Evolutionary conservation across 169 alveolate genomes (phyloP).

Genomic region (Plasmodium gonderi): DNA sequence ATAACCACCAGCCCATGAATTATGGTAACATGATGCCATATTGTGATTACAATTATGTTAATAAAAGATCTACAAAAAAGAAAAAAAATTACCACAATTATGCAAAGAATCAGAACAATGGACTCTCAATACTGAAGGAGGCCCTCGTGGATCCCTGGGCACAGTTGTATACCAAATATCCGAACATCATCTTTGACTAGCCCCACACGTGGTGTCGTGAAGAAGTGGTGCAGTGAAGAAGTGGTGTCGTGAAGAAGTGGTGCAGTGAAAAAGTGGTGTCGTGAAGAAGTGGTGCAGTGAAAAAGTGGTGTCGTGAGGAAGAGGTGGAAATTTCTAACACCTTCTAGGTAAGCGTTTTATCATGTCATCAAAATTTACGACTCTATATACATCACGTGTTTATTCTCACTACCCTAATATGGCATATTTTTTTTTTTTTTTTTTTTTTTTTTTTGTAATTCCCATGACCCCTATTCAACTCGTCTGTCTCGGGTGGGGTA

Average conservation of each 20-base stretch:
- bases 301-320: no score
- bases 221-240: no score
- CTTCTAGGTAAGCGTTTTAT: no score
- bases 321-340: no score
- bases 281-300: no score
- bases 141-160: constrained; percentile 59
- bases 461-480: no score
- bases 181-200: constrained; percentile 18
- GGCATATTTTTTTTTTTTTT: background rate
- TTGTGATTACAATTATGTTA: constrained; percentile 5
- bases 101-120: constrained; percentile 5
- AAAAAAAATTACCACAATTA: constrained; percentile 29
- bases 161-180: constrained; percentile 38
- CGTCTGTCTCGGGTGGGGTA: no score
- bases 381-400: background rate
- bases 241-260: no score
- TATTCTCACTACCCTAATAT: background rate
- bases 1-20: background rate
- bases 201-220: background rate
- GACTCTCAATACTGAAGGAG: background rate
- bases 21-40: constrained; percentile 16
- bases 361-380: no score
- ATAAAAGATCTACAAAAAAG: constrained; percentile 18
- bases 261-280: no score
- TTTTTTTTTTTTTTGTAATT: background rate